Conservation (phyloP, 1,284 basidiomycete genomes). For the Meira miltonrushii region DNA sequence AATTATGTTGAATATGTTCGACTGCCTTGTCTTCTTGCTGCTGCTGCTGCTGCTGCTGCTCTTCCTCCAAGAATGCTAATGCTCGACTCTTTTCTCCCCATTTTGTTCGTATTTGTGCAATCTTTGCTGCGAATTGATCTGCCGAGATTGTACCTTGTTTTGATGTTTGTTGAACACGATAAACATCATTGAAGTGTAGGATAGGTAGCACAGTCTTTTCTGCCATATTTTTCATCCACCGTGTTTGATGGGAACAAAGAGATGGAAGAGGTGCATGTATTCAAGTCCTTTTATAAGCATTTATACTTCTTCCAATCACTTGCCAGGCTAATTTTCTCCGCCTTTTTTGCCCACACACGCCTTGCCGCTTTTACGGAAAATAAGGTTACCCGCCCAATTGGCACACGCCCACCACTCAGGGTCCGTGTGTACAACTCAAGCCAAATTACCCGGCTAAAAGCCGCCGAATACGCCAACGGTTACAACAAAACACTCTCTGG, state of each 20-base stretch:
- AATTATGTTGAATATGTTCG: not conserved
- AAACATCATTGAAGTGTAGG: conserved; percentile 45
- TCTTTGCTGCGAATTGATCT: conserved; percentile 55
- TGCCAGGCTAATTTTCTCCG: too few relatives aligned
- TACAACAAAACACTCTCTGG: not conserved
- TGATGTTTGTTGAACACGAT: conserved; percentile 35
- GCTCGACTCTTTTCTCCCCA: conserved; percentile 25
- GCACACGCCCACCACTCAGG: too few relatives aligned
- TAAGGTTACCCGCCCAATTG: too few relatives aligned
- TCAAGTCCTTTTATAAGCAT: too few relatives aligned
- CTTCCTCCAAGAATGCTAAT: conserved; percentile 9
- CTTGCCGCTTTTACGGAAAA: too few relatives aligned
- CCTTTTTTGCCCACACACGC: too few relatives aligned
- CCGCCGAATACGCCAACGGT: not conserved
- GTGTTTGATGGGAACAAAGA: too few relatives aligned
- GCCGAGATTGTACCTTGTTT: conserved; percentile 40
- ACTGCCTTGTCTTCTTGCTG: conserved; percentile 17
- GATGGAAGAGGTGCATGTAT: too few relatives aligned
- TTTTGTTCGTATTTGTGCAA: conserved; percentile 26
- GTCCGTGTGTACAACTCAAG: too few relatives aligned
- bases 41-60: conserved; percentile 21
- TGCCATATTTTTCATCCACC: too few relatives aligned
- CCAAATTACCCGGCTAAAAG: too few relatives aligned
- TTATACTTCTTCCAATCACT: too few relatives aligned
- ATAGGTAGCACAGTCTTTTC: conserved; percentile 20